Evolutionary conservation across 2,329 filamentous ascomycete genomes (phyloP).

Genomic region (Fusarium albidum): DNA sequence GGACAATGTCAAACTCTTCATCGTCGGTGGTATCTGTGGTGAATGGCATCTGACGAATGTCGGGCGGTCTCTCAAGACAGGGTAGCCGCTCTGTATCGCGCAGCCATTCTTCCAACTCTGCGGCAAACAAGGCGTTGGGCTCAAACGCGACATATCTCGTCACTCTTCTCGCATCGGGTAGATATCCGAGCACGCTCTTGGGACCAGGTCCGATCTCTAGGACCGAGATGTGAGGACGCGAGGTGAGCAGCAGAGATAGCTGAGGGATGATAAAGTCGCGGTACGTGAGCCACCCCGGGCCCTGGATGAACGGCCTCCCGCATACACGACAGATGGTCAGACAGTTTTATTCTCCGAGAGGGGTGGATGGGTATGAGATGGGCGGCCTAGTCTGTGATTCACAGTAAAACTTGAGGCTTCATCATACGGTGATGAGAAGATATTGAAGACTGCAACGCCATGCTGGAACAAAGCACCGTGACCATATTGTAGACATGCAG

Average conservation of each 20-base stretch:
- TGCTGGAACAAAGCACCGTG: too few species aligned
- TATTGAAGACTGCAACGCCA: too few species aligned
- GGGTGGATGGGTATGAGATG: too few species aligned
- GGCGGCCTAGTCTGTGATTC: too few species aligned
- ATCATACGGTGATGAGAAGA: too few species aligned
- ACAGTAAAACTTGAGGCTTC: too few species aligned
- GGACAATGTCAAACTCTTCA: constrained; percentile 60
- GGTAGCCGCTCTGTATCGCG: constrained; percentile 49
- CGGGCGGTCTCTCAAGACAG: constrained; percentile 47
- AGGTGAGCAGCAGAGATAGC: constrained; percentile 51
- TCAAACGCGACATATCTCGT: constrained; percentile 63
- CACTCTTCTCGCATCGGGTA: constrained; percentile 58
- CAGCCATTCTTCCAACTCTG: constrained; percentile 54
- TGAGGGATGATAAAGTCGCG: constrained; percentile 61
- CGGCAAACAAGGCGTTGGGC: constrained; percentile 57
- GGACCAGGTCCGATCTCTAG: constrained; percentile 69
- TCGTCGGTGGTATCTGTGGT: constrained; percentile 37
- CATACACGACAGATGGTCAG: too few species aligned
- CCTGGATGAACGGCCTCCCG: too few species aligned
- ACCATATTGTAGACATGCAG: too few species aligned
- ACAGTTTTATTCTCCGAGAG: too few species aligned
- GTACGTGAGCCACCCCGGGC: constrained; percentile 51
- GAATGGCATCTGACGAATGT: constrained; percentile 53
- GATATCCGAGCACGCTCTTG: constrained; percentile 58
- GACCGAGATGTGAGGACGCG: constrained; percentile 55